Base-by-base conservation (phyloP, 306 rosid genomes). In the Glycine latifolia region DNA sequence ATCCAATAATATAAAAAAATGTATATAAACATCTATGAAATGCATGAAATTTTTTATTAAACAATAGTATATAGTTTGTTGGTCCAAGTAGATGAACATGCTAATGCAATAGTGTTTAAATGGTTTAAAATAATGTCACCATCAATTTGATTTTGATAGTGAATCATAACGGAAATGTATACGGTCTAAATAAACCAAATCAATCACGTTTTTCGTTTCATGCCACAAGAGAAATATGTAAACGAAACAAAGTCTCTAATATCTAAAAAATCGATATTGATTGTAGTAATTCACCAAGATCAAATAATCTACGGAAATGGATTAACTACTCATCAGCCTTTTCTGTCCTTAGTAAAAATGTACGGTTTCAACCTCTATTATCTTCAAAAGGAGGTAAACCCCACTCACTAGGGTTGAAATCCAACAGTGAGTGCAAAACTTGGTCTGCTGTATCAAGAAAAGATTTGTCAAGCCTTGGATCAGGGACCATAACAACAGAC, bases 401-500 rank as follows among this genome's bases (percentile, higher is more conserved):
- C 99, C 98, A 93, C 26, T 93, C 97, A 33, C 39, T 74, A 6
- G 97, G 99, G 81, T 83, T 90, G 87, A 95, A 93, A 89, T 90
- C 98, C 93, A 85, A 82, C 46, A 95, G 80, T 37, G 97, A 86
- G 87, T 83, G 84, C 87, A 93, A 82, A 79, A 93, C 93, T 83
- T 90, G 98, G 80, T 93, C 95, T 12, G 98, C 98, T 68, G 79
- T 71, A 10, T 69, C 87, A 71, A 79, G 90, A 78, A 76, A 87
- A 56, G 92, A 95, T 81, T 79, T 90, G 85, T 95, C 95, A 80
- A 95, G 81, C 79, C 90, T 95, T 79, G 96, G 92, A 88, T 95
- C 97, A 31, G 99, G 98, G 74, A 95, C 94, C 99, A 95, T 93
- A 46, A 91, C 87, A 58, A 72, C 97, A 43, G 53, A 88, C 99